Conservation (phyloP, 1,284 basidiomycete species). For the Tremellales sp. region DNA sequence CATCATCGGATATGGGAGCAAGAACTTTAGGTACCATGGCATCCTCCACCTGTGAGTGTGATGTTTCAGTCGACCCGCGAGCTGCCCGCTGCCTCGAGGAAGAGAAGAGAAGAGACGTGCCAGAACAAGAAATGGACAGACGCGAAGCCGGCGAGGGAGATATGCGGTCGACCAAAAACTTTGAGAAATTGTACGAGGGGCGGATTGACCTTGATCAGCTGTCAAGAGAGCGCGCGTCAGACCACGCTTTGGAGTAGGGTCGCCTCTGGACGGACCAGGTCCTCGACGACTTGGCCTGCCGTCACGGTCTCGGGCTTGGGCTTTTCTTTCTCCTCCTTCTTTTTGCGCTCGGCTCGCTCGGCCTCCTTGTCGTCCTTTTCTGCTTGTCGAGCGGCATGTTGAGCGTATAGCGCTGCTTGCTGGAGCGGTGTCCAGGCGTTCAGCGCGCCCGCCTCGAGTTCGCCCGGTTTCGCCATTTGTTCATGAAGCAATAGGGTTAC, state of each 20-base stretch:
- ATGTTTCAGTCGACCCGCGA: too few relatives aligned
- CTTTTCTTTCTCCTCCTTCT: slow-evolving; percentile 13
- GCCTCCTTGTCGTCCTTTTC: slow-evolving; percentile 9
- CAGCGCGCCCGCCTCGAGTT: slow-evolving; percentile 13
- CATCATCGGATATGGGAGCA: slow-evolving; percentile 21
- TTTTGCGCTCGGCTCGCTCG: slow-evolving; percentile 11
- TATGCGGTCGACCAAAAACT: slow-evolving; percentile 26
- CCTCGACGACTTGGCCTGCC: slow-evolving; percentile 19
- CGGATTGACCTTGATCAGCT: slow-evolving; percentile 13
- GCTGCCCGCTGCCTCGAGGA: background rate
- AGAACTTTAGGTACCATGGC: slow-evolving; percentile 31
- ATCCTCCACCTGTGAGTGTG: slow-evolving; percentile 16
- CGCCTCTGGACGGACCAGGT: slow-evolving; percentile 17
- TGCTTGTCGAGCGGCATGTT: slow-evolving; percentile 10
- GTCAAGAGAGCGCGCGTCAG: background rate
- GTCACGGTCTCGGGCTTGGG: slow-evolving; percentile 14
- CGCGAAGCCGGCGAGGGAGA: slow-evolving; percentile 17
- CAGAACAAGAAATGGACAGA: slow-evolving; percentile 24
- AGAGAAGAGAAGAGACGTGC: slow-evolving; percentile 12
- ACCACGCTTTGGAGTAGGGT: background rate
- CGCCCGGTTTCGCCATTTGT: too few relatives aligned
- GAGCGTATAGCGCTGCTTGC: slow-evolving; percentile 18
- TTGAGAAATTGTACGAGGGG: slow-evolving; percentile 26
- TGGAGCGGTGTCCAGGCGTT: slow-evolving; percentile 19
- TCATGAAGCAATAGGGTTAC: too few relatives aligned